phyloP scores from a whole-genome alignment of 345 rosid genomes.

The Cardamine resedifolia region DNA sequence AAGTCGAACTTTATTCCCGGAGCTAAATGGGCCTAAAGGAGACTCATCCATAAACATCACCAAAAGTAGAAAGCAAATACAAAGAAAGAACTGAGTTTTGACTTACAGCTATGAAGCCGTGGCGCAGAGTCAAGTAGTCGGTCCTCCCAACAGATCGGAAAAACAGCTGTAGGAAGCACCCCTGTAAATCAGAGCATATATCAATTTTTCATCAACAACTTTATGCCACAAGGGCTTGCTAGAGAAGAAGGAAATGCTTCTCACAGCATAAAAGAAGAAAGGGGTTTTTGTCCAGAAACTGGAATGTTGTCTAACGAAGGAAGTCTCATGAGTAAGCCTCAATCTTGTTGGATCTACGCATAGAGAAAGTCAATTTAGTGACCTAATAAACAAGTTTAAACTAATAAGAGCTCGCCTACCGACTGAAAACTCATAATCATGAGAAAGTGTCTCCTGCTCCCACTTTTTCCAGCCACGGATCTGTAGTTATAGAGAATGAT shows the following conservation, averaged over 20 bases:
- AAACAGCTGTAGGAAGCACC: constrained; percentile 82
- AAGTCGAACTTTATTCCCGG: constrained; percentile 85
- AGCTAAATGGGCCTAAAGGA: constrained; percentile 70
- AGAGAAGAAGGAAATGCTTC: constrained; percentile 9
- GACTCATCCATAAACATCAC: constrained; percentile 11
- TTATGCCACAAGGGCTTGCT: neutral
- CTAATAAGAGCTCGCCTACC: constrained; percentile 43
- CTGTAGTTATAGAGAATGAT: constrained; percentile 41
- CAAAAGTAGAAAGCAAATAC: neutral
- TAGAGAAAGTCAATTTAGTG: constrained; percentile 18
- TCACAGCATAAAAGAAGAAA: constrained; percentile 65
- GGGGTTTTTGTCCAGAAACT: constrained; percentile 84
- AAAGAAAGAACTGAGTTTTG: constrained; percentile 6
- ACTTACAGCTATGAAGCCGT: constrained; percentile 80
- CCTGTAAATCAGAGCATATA: constrained; percentile 45
- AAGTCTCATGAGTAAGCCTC: constrained; percentile 79
- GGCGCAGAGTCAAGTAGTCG: constrained; percentile 83
- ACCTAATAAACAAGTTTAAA: neutral
- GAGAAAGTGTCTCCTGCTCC: constrained; percentile 74
- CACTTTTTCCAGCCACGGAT: constrained; percentile 87
- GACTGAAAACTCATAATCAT: constrained; percentile 70
- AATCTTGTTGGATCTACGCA: constrained; percentile 74
- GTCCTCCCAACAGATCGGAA: constrained; percentile 70
- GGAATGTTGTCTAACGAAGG: constrained; percentile 73
- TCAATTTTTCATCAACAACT: neutral